Evolutionary conservation across 2,329 filamentous ascomycete genomes (phyloP), one percentile per base, ranked within the genome.

Genomic region (Exophiala sp.): DNA sequence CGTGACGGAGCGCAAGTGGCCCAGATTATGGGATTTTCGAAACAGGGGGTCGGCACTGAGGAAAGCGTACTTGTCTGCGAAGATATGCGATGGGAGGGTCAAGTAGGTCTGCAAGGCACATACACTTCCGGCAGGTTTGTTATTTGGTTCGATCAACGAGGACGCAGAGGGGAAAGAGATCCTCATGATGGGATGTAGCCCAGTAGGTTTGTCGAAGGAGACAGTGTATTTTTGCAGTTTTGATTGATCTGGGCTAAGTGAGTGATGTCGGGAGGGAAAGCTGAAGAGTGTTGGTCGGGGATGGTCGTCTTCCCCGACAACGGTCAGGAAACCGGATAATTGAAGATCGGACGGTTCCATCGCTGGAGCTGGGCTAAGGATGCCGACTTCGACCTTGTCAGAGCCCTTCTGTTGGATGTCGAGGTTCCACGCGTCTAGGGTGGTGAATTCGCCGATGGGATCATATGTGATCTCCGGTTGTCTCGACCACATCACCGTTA

Each of bases 21-120:
- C 73, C 16, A 96, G 76, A 63, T 94, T 88, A 62, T 95, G 88
- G 1, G 88, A 90, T 2, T 80, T 68, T 23, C 95, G 76, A 69
- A 94, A 93, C 3, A 95, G 75, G 2, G 69, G 68, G 50, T 73
- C 70, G 2, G 63, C 64, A 8, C 69, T 73, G 14, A 67, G 70
- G 53, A 96, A 78, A 67, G 95, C 88, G 69, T 95, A 94, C 63
- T 83, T 83, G 71, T 97, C 91, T 32, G 86, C 80, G 68, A 97
- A 96, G 55, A 96, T 75, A 42, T 76, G 70, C 21, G 83, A 86
- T 1, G 91, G 90, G 2, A 96, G 78, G 0, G 88, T 94, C 21
- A 95, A 70, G 67, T 95, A 88, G 9, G 86, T 79, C 68, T 95
- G 83, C 1, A 90, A 73, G 13, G 78, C 77, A 67, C 91, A 96